A percentile compares a stretch with the other conserved stretches of the same genome.
These are phyloP conservation scores for Babesia gibsoni DNA, from an alignment of 169 alveolate genomes.

Conservation along the genomic window DNA sequence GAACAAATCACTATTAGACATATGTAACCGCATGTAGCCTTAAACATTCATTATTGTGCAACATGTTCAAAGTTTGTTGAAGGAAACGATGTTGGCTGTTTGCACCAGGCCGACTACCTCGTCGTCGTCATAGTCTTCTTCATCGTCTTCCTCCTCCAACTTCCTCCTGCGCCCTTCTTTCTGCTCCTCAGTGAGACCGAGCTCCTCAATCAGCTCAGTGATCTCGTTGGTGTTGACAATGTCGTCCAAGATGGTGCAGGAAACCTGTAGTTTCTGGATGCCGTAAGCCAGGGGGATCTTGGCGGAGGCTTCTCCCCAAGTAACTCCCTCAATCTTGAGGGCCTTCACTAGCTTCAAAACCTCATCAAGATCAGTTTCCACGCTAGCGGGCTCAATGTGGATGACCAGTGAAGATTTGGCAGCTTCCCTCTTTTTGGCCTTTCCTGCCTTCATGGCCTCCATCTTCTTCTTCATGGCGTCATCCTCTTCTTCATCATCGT, in stretches of 20 bases:
- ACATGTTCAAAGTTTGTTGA: slow-evolving; percentile 75
- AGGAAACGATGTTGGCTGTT: slow-evolving; percentile 83
- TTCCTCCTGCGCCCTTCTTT: slow-evolving; percentile 53
- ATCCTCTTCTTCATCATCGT: slow-evolving; percentile 67
- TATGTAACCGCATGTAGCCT: neutral
- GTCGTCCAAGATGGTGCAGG: slow-evolving; percentile 81
- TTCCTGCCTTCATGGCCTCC: slow-evolving; percentile 76
- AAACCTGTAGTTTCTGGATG: slow-evolving; percentile 80
- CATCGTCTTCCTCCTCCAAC: slow-evolving; percentile 64
- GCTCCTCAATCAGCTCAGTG: slow-evolving; percentile 75
- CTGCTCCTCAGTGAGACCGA: slow-evolving; percentile 79
- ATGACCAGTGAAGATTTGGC: slow-evolving; percentile 80
- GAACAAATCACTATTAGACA: too few relatives aligned
- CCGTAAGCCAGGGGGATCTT: slow-evolving; percentile 85
- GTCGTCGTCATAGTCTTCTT: slow-evolving; percentile 66
- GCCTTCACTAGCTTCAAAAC: slow-evolving; percentile 72
- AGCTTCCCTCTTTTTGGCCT: slow-evolving; percentile 67
- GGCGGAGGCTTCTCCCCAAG: slow-evolving; percentile 82
- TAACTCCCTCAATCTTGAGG: slow-evolving; percentile 77
- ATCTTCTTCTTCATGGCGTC: slow-evolving; percentile 72
- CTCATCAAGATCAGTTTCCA: slow-evolving; percentile 77
- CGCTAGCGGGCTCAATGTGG: slow-evolving; percentile 80
- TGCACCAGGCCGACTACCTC: slow-evolving; percentile 80
- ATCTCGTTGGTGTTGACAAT: slow-evolving; percentile 78
- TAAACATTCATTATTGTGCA: too few relatives aligned